Base-by-base conservation (phyloP, 1,139 yeast species). In the Pichia sp. region DNA sequence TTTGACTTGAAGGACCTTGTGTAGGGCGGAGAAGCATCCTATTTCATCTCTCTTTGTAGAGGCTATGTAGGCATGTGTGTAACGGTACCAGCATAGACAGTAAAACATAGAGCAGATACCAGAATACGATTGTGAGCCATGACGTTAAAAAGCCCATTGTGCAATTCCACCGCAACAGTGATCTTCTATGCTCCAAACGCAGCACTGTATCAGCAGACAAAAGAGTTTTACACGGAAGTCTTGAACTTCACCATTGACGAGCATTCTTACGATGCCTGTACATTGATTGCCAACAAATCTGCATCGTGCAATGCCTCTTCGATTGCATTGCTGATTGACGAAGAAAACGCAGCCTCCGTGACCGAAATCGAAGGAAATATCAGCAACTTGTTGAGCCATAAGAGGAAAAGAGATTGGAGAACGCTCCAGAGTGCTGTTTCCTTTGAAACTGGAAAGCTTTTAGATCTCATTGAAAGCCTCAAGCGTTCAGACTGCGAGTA, bases 91-190 rank as follows among this genome's bases (percentile, higher is more conserved):
- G 10, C 9, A 9, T 25, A 25, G 28, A 25, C 28, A 25, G 28
- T 6, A 31, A 31, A 31, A 31, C 36, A 13, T 26, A 26, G 13
- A 31, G 16, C 36, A 31, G 16, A 6, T 10, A 26, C 12, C 30
- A 26, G 30, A 9, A 25, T 25, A 25, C 28, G 6, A 25, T 6
- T 25, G 6, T 22, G n/a, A 25, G n/a, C 39, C 12, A 46, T 40
- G 49, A 46, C 45, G 10, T 19, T 41, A n/a, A 45, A 46, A 19
- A 21, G 31, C 5, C 41, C 47, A n/a, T 40, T 79, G 52, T 75
- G 81, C 53, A 79, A 79, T 62, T 84, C 83, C 16, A 71, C 79
- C 25, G 71, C 83, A 28, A 71, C 72, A 54, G 69, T 77, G 51
- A 67, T 73, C 37, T 68, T 79, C 43, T 66, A 66, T 58, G 83